Evolutionary conservation across 164 flowering plant genomes (phyloP), one percentile per base, ranked within the genome.

Genomic region (Magnolia officinalis): DNA sequence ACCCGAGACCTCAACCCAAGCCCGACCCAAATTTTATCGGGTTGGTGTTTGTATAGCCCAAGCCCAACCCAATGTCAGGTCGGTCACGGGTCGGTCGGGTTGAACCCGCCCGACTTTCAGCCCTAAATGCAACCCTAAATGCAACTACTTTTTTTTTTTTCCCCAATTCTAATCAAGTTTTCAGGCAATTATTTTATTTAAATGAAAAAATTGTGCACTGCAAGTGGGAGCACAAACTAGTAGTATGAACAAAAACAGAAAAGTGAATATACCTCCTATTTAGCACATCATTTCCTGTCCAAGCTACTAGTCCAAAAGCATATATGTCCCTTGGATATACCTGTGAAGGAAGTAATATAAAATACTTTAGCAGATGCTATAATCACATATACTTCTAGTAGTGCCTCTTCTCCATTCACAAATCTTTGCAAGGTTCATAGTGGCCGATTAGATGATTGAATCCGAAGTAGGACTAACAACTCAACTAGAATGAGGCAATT

Each of bases 261-360:
- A 68, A 4, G 18, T 19, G 61, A 37, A 20, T 23, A 75, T 78
- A 94, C 98, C 98, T 90, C 79, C 98, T 86, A 80, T 96, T 96
- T 67, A 96, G 67, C 9, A 95, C 97, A 84, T 96, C 98, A 84
- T 96, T 96, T 73, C 99, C 98, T 1, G 99, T 96, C 99, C 99
- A 96, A 16, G 90, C 89, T 82, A 96, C 85, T 67, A 96, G 86
- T 71, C 98, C 99, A 85, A 91, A 96, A 20, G 99, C 95, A 89
- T 90, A 85, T 74, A 94, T 96, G 78, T 89, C 90, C 78, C 90
- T 85, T 20, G 99, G 97, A 76, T 88, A 94, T n/a, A 96, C 99
- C 99, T 96, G 76, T 18, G 52, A 8, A 19, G 14, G 9, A 29
- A 20, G 9, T 29, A 8, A 67, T 13, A 7, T 11, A 6, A 29